Evolutionary conservation across 371 early-diverging fungal species (phyloP).

Genomic region (Amoeboaphelidium protococcarum): DNA sequence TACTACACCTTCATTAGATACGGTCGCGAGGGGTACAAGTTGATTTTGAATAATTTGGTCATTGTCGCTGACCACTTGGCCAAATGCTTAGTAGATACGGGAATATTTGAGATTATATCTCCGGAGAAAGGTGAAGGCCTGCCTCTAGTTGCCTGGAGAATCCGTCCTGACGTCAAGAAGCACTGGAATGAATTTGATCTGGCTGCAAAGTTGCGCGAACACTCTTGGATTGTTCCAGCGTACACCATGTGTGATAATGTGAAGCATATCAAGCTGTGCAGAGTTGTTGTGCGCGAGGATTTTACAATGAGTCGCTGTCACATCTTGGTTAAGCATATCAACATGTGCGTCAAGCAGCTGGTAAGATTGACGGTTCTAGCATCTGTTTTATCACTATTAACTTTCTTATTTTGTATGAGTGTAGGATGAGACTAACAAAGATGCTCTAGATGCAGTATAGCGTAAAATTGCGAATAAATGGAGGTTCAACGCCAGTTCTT

Average conservation of each 20-base stretch:
- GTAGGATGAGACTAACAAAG: too few relatives aligned
- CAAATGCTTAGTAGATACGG: constrained; percentile 19
- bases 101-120: constrained; percentile 24
- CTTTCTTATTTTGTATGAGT: too few relatives aligned
- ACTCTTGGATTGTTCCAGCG: constrained; percentile 31
- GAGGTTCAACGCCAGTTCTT: too few relatives aligned
- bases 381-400: too few relatives aligned
- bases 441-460: too few relatives aligned
- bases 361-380: too few relatives aligned
- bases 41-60: constrained; percentile 20
- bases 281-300: constrained; percentile 25
- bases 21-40: constrained; percentile 28
- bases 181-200: constrained; percentile 18
- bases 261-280: constrained; percentile 18
- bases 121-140: constrained; percentile 18
- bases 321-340: neutral
- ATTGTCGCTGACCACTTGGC: constrained; percentile 25
- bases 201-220: constrained; percentile 17
- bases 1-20: constrained; percentile 45
- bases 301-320: constrained; percentile 9
- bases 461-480: too few relatives aligned
- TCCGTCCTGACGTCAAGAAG: constrained; percentile 7
- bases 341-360: too few relatives aligned
- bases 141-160: constrained; percentile 33
- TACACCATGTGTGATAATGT: constrained; percentile 21